These are phyloP conservation scores for Parasarocladium wereldwijsianum DNA, from an alignment of 2,329 filamentous ascomycete species.

Conservation along the genomic window DNA sequence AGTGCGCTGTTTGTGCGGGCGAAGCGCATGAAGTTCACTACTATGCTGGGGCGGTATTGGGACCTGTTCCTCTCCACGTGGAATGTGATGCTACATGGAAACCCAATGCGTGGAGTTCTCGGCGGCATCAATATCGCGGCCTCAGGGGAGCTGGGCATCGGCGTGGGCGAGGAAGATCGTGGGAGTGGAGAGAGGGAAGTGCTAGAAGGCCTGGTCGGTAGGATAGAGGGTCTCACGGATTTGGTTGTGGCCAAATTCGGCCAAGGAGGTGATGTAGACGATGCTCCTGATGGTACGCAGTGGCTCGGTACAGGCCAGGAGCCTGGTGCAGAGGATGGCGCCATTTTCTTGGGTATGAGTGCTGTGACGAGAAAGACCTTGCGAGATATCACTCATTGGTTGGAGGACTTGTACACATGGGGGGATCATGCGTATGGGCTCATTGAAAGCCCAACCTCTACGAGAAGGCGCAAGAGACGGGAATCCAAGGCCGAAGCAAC, in stretches of 20 bases:
- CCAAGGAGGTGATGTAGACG: conserved; percentile 13
- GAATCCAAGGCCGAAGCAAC: not conserved
- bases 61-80: conserved; percentile 53
- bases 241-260: conserved; percentile 80
- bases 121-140: conserved; percentile 77
- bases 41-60: conserved; percentile 70
- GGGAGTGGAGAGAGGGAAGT: conserved; percentile 90
- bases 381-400: conserved; percentile 65
- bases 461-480: conserved; percentile 22
- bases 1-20: conserved; percentile 51
- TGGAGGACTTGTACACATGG: conserved; percentile 75
- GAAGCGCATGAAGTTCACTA: conserved; percentile 54
- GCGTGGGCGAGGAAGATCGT: conserved; percentile 89
- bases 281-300: conserved; percentile 6
- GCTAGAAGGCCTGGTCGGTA: conserved; percentile 68
- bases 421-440: conserved; percentile 78
- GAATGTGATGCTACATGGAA: conserved; percentile 84
- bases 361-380: conserved; percentile 57
- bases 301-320: conserved; percentile 66
- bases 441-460: conserved; percentile 59
- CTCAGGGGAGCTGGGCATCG: conserved; percentile 81
- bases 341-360: conserved; percentile 73
- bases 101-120: conserved; percentile 67
- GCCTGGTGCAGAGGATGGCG: conserved; percentile 61
- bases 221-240: conserved; percentile 76